phyloP scores from a whole-genome alignment of 768 basidiomycete species.

The Serendipita vermifera region DNA sequence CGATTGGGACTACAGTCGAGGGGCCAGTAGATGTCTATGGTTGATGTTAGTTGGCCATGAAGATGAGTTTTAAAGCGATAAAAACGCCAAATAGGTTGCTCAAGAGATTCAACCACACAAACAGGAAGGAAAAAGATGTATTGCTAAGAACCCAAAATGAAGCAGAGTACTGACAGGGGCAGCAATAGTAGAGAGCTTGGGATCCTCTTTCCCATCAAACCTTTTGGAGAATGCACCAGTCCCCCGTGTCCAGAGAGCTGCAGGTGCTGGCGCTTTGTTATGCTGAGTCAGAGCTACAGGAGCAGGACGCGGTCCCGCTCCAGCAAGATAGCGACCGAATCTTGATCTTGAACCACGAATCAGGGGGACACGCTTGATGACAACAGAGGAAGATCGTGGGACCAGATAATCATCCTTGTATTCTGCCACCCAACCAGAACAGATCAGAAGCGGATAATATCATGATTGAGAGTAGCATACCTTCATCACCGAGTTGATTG shows the following conservation, averaged over 20 bases:
- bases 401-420: conserved; percentile 88
- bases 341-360: conserved; percentile 57
- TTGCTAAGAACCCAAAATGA: no score
- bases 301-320: conserved; percentile 20
- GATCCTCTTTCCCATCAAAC: conserved; percentile 46
- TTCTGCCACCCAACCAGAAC: conserved; percentile 47
- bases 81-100: no score
- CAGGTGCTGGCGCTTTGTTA: conserved; percentile 35
- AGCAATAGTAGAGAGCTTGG: conserved; percentile 25
- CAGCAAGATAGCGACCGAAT: conserved; percentile 58
- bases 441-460: background rate
- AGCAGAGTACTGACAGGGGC: conserved; percentile 17
- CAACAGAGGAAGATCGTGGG: conserved; percentile 86
- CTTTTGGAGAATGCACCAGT: conserved; percentile 63
- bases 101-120: no score
- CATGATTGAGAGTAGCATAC: conserved; percentile 29
- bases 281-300: conserved; percentile 16
- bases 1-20: background rate
- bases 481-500: conserved; percentile 79
- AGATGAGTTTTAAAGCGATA: no score
- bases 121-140: no score
- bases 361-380: conserved; percentile 83
- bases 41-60: background rate
- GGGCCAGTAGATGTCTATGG: background rate
- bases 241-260: conserved; percentile 48